Evolutionary conservation across 1,284 basidiomycete species (phyloP), one percentile per base, ranked within the genome.

Genomic region (Cerioporus squamosus): DNA sequence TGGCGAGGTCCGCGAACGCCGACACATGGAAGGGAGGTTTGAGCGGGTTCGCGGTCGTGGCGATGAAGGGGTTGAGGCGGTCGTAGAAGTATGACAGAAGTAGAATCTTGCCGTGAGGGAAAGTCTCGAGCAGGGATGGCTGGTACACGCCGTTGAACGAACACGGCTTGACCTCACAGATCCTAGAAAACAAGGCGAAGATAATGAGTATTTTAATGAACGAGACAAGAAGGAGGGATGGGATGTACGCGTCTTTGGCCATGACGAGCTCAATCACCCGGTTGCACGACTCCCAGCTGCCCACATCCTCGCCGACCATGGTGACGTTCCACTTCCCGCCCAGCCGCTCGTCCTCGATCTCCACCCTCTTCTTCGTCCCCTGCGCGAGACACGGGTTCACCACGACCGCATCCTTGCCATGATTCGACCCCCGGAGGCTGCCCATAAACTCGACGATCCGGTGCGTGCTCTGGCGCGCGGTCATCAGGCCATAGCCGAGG

Each of bases 131-230:
- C 26, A 98, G 81, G n/a, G 91, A 91, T 1, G 97, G 97, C 74
- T 98, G 97, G 79, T 99, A 98, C 26, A 98, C 94, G 38, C 97
- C 97, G 66, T 94, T 91, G 79, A 99, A 99, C 2, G 96, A 95
- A 75, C 97, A 99, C 0, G 95, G 95, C 72, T 92, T 93, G 67
- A 88, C 80, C 68, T 88, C 86, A 75, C 97, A 98, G 51, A 95
- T 83, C 0, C 93, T 94, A 63, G 20, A 59, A 7, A 17, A 50
- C 18, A 43, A 53, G 60, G 39, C 53, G 51, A 26, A 23, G 31
- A 24, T 4, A 9, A 7, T 3, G n/a, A 43, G 42, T n/a, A n/a
- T n/a, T n/a, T n/a, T n/a, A 45, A 43, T 29, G 2, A 3, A 29
- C 26, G n/a, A 42, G 9, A 26, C 26, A 17, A 59, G 39, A 55